phyloP scores from a whole-genome alignment of 2,329 filamentous ascomycete genomes.

The Zymoseptoria pseudotritici region DNA sequence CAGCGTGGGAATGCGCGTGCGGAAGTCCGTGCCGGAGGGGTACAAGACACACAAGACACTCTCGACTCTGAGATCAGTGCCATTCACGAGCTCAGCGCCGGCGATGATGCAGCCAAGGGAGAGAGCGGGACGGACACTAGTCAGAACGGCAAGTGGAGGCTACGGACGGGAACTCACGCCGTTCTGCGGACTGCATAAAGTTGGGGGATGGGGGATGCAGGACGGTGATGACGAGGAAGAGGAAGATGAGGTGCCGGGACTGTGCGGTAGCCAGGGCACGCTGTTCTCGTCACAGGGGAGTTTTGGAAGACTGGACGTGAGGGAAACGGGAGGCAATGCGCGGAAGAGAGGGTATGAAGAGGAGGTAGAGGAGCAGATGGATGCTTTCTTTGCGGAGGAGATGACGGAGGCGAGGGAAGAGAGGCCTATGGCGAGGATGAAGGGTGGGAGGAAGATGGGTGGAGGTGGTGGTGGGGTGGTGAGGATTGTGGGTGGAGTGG shows the following conservation, averaged over 20 bases:
- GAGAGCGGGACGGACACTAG: neutral
- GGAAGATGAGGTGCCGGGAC: constrained; percentile 9
- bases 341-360: constrained; percentile 31
- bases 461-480: constrained; percentile 24
- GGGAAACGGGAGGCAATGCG: neutral
- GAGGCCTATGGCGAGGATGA: constrained; percentile 21
- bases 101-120: constrained; percentile 23
- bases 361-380: constrained; percentile 31
- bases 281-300: constrained; percentile 35
- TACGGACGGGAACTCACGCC: constrained; percentile 59
- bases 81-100: constrained; percentile 21
- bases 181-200: constrained; percentile 72
- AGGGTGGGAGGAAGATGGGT: constrained; percentile 25
- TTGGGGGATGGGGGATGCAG: constrained; percentile 62
- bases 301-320: constrained; percentile 17
- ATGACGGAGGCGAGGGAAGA: constrained; percentile 5
- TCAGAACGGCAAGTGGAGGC: neutral
- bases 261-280: constrained; percentile 30
- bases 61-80: constrained; percentile 3
- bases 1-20: constrained; percentile 86
- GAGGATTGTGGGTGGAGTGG: constrained; percentile 26
- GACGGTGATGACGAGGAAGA: constrained; percentile 9
- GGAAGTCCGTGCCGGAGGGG: constrained; percentile 87
- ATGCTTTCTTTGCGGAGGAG: constrained; percentile 27
- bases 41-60: constrained; percentile 66